Evolutionary conservation across 352 stramenopile genomes (phyloP), one percentile per base, ranked within the genome.

Genomic region (Phytophthora sp.): DNA sequence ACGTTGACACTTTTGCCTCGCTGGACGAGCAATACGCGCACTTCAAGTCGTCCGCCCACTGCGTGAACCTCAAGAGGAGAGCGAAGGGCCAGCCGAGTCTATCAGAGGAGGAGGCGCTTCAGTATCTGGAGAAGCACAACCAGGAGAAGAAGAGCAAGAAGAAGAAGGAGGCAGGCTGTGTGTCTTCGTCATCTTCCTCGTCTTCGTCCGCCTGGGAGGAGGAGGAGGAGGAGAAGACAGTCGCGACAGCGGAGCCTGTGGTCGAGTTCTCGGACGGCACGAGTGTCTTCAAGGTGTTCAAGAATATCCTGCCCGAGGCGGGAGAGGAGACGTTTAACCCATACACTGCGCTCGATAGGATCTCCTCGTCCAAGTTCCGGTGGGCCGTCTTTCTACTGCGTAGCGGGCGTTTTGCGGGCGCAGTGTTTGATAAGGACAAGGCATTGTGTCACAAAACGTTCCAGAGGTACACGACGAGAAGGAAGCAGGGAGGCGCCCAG

Each of bases 401-500:
- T 59, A 97, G 88, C 44, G 95, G 95, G 13, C 79, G 94, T 47
- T 98, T 98, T 76, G 94, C 92, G 4, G 91, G 86, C 5, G 94
- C 86, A 16, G 79, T 98, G 7, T 98, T 97, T 71, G 75, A 94
- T 33, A 81, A 86, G 65, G 89, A 94, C 33, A 93, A 90, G 66
- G 96, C 93, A 33, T 26, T 98, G 16, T 86, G 84, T 38, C 95
- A 99, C 72, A 96, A 95, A 71, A 95, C 93, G 38, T 97, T 94
- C 44, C 85, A 95, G 57, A 79, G 92, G 16, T 99, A 99, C 77
- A 99, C 95, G 7, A 90, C 95, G 6, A 86, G 95, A 31, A 88
- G 94, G 52, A 97, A 97, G 53, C 95, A 99, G 68, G 95, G 95
- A 21, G 96, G 95, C 6, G 90, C 84, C 12, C 95, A 99, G 77